phyloP scores from a whole-genome alignment of 441 rosid genomes.

The Croton setiger region DNA sequence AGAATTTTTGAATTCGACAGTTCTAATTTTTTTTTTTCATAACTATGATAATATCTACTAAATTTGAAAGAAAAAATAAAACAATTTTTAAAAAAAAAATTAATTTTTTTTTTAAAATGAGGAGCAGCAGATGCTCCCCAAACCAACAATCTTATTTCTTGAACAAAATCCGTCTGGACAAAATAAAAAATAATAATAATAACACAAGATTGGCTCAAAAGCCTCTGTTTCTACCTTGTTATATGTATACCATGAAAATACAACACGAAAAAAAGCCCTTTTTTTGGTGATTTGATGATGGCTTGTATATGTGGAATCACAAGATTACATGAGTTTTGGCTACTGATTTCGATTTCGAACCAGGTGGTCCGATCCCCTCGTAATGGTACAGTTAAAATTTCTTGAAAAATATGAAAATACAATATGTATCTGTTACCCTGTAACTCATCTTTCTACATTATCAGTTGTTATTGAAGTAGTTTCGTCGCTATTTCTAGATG shows the following conservation, averaged over 20 bases:
- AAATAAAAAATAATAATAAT: not conserved
- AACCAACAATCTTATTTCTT: too few relatives aligned
- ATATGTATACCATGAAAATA: not conserved
- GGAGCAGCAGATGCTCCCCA: too few relatives aligned
- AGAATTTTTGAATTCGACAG: too few relatives aligned
- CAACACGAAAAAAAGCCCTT: not conserved
- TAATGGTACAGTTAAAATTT: not conserved
- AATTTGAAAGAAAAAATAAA: too few relatives aligned
- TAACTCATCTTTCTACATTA: slow-evolving; percentile 33
- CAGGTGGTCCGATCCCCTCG: slow-evolving; percentile 3
- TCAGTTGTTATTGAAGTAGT: slow-evolving; percentile 21
- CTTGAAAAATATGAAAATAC: not conserved
- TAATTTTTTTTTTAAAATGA: too few relatives aligned
- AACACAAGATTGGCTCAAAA: not conserved
- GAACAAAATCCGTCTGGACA: too few relatives aligned
- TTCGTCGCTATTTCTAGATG: slow-evolving; percentile 25
- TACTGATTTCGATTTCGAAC: too few relatives aligned
- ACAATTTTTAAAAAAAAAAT: too few relatives aligned
- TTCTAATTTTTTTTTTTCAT: too few relatives aligned
- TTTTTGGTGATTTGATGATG: not conserved
- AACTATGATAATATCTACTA: too few relatives aligned
- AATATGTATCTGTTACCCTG: slow-evolving; percentile 4
- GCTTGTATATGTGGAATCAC: slow-evolving; percentile 15
- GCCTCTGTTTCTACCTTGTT: not conserved
- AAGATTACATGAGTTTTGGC: slow-evolving; percentile 14